Evolutionary conservation across 2,329 filamentous ascomycete species (phyloP), one percentile per base, ranked within the genome.

Genomic region (Bimuria novae-zelandiae): DNA sequence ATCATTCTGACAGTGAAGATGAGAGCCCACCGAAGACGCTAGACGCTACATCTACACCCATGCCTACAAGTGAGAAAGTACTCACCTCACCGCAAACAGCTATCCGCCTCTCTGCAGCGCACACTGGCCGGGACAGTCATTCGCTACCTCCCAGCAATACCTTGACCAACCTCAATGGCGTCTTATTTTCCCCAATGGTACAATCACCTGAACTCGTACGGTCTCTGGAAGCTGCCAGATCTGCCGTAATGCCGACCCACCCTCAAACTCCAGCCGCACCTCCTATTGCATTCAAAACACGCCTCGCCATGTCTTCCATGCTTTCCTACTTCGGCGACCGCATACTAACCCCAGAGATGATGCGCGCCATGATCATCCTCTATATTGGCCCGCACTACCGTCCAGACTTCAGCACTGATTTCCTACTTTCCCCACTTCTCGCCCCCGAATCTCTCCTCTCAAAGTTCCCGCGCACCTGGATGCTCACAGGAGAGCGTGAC

Each of bases 251-350:
- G 1, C 52, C 58, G 1, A 54, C 59, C 16, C 56, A 36, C 12
- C 59, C 61, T 2, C 35, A 71, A 59, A 45, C 59, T 71, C 49
- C 75, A 68, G 54, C 71, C 4, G 74, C 79, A 37, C 64, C 72
- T 14, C 62, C 75, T 3, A 80, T 80, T 40, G 76, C 79, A 6
- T 79, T 96, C 56, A 86, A 84, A 62, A 97, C 94, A 1, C 86
- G 92, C n/a, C 83, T 99, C 8, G 92, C 93, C 14, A 96, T 93
- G 70, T 92, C 91, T 0, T 93, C 88, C n/a, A 96, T 96, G 85
- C 95, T 99, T 30, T 97, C 93, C 0, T 97, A 97, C 75, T 96
- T 97, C 74, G 94, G 96, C 72, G 94, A 99, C 73, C 88, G 94
- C 23, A 89, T 99, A 23, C 81, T 99, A 12, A 93, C 91, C 0